These are phyloP conservation scores for Fusarium hostae DNA, from an alignment of 2,329 filamentous ascomycete genomes.

Conservation along the genomic window DNA sequence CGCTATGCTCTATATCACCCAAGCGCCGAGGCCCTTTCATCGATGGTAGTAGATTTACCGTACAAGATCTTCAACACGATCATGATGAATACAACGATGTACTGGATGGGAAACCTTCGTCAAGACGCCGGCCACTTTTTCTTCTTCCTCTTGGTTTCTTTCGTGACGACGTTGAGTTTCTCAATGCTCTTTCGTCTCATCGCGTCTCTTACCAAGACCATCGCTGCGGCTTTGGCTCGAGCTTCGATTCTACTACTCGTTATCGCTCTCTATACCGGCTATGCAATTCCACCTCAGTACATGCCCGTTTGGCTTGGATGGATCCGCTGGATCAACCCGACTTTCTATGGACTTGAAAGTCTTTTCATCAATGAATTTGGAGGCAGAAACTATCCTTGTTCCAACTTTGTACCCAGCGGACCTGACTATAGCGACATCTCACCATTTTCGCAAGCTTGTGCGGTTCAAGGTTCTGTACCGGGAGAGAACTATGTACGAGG, in stretches of 20 bases:
- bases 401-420: conserved; percentile 48
- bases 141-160: conserved; percentile 59
- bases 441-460: conserved; percentile 15
- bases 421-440: conserved; percentile 23
- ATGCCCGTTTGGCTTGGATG: conserved; percentile 65
- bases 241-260: conserved; percentile 39
- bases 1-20: conserved; percentile 51
- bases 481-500: conserved; percentile 34
- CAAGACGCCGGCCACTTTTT: conserved; percentile 63
- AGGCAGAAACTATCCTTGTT: conserved; percentile 59
- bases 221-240: conserved; percentile 42
- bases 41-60: conserved; percentile 38
- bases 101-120: conserved; percentile 75
- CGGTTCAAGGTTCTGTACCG: conserved; percentile 16
- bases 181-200: conserved; percentile 67
- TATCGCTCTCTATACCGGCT: conserved; percentile 63
- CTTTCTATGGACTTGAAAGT: conserved; percentile 72
- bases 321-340: conserved; percentile 72
- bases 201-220: conserved; percentile 41
- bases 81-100: conserved; percentile 59
- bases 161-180: conserved; percentile 69
- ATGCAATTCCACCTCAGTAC: conserved; percentile 56
- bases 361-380: conserved; percentile 72
- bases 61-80: conserved; percentile 47
- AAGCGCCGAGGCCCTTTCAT: conserved; percentile 42